Percentiles rank a stretch among this genome's conserved stretches.
Evolutionary conservation across 345 rosid species (phyloP).

Genomic region (Physaria fendleri): DNA sequence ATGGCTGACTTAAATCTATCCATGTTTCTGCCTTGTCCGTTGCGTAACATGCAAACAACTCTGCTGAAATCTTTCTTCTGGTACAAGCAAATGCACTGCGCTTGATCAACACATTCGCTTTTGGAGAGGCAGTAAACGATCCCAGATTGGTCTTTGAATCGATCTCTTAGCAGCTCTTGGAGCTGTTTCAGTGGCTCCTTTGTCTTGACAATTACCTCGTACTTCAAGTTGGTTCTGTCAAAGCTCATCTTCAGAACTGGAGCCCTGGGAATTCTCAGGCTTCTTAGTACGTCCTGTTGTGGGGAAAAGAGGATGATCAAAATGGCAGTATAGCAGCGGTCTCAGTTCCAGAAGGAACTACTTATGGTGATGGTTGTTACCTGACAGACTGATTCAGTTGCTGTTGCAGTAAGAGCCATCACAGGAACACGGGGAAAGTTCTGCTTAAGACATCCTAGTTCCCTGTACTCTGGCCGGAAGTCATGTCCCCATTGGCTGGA

Average conservation of each 20-base stretch:
- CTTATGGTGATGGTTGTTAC: conserved; percentile 29
- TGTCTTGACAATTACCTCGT: conserved; percentile 70
- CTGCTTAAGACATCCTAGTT: conserved; percentile 74
- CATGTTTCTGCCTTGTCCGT: conserved; percentile 60
- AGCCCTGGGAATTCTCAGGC: conserved; percentile 71
- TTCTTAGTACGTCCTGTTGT: conserved; percentile 72
- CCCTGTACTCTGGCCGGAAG: conserved; percentile 91
- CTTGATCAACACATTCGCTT: conserved; percentile 70
- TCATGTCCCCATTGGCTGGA: conserved; percentile 98
- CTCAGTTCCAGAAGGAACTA: not conserved
- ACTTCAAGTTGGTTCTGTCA: conserved; percentile 86
- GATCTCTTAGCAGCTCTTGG: conserved; percentile 56
- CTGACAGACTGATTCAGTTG: conserved; percentile 67
- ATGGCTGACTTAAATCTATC: conserved; percentile 66
- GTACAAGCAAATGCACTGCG: conserved; percentile 64
- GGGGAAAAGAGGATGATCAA: not conserved
- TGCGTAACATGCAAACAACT: conserved; percentile 82
- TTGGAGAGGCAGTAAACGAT: conserved; percentile 85
- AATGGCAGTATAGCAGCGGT: not conserved
- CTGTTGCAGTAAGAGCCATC: conserved; percentile 90
- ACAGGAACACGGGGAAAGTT: conserved; percentile 62
- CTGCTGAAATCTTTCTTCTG: conserved; percentile 95
- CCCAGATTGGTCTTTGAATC: conserved; percentile 69
- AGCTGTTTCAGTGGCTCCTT: conserved; percentile 81
- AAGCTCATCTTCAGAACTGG: conserved; percentile 81